Percentiles rank a stretch among this genome's conserved stretches.
Conservation (phyloP, 2,329 filamentous ascomycete genomes). For the Clonostachys byssicola region DNA sequence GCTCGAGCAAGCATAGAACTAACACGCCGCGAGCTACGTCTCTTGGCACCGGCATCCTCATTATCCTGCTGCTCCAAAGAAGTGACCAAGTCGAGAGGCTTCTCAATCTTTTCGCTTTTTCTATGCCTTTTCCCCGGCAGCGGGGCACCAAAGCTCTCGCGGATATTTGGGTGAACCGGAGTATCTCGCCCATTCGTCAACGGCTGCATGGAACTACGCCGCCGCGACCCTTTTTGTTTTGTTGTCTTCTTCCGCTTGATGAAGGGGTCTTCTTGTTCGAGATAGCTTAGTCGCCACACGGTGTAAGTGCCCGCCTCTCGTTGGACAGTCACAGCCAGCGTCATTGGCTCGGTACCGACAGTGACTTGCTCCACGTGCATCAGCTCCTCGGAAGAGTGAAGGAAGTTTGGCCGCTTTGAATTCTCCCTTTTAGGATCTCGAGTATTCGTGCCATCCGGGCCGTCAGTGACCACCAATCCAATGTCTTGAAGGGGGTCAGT, state of each 20-base stretch:
- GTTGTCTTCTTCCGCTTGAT: constrained; percentile 38
- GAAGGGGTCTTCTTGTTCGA: constrained; percentile 61
- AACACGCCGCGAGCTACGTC: constrained; percentile 69
- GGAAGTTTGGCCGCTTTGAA: constrained; percentile 43
- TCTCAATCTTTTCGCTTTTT: constrained; percentile 47
- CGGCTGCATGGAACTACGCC: constrained; percentile 63
- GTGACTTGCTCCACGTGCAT: constrained; percentile 72
- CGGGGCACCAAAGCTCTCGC: constrained; percentile 72
- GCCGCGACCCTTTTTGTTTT: constrained; percentile 40
- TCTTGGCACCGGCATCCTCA: constrained; percentile 43
- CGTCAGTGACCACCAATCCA: constrained; percentile 69
- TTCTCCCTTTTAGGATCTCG: constrained; percentile 22
- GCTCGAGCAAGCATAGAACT: constrained; percentile 88
- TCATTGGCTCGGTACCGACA: constrained; percentile 51
- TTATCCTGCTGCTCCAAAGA: constrained; percentile 66
- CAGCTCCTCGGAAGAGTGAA: constrained; percentile 77
- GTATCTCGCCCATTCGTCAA: constrained; percentile 70
- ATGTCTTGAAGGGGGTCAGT: constrained; percentile 84
- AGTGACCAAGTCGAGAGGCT: constrained; percentile 59
- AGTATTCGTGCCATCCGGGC: constrained; percentile 28
- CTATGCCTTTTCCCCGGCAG: constrained; percentile 48
- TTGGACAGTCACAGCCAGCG: constrained; percentile 79
- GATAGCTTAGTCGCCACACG: constrained; percentile 79
- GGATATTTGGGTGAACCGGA: constrained; percentile 64
- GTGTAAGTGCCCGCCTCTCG: constrained; percentile 72